A percentile compares a stretch with the other conserved stretches of the same genome.
Evolutionary conservation across 2,329 filamentous ascomycete genomes (phyloP).

Genomic region (Calonectria crousiana): DNA sequence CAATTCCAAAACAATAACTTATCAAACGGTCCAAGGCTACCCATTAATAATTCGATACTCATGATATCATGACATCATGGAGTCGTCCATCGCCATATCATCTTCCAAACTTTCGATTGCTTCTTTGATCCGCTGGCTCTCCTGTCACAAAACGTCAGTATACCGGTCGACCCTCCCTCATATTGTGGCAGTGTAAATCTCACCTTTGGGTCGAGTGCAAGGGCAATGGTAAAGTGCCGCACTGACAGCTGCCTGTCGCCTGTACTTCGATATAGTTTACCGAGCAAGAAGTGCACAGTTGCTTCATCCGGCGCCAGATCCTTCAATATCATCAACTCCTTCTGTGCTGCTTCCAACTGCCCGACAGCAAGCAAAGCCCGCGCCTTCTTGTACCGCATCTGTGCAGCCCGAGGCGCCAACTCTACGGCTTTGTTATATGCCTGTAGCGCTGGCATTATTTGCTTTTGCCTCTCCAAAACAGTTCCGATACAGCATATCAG

Average conservation of each 20-base stretch:
- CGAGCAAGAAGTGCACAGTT: conserved; percentile 94
- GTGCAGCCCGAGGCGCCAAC: conserved; percentile 82
- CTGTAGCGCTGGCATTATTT: conserved; percentile 80
- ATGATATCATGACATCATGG: conserved; percentile 68
- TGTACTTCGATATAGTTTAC: conserved; percentile 81
- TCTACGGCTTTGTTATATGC: conserved; percentile 88
- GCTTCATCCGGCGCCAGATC: conserved; percentile 94
- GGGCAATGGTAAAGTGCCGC: conserved; percentile 91
- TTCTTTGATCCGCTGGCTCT: conserved; percentile 94
- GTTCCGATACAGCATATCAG: conserved; percentile 93
- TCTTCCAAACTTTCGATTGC: conserved; percentile 93
- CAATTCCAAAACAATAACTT: conserved; percentile 38
- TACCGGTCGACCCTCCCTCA: not conserved
- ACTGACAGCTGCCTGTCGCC: conserved; percentile 85
- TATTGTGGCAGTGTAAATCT: conserved; percentile 37
- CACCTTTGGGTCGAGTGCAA: conserved; percentile 98
- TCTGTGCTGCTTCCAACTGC: conserved; percentile 78
- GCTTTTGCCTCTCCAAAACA: conserved; percentile 89
- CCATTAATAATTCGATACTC: conserved; percentile 41
- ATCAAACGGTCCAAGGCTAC: conserved; percentile 30
- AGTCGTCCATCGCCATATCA: conserved; percentile 77
- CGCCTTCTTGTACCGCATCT: conserved; percentile 94
- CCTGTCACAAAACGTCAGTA: conserved; percentile 63
- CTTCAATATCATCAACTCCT: conserved; percentile 88
- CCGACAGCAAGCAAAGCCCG: conserved; percentile 83